These are phyloP conservation scores for Melaleuca alternifolia DNA, from an alignment of 345 rosid genomes.

Conservation along the genomic window DNA sequence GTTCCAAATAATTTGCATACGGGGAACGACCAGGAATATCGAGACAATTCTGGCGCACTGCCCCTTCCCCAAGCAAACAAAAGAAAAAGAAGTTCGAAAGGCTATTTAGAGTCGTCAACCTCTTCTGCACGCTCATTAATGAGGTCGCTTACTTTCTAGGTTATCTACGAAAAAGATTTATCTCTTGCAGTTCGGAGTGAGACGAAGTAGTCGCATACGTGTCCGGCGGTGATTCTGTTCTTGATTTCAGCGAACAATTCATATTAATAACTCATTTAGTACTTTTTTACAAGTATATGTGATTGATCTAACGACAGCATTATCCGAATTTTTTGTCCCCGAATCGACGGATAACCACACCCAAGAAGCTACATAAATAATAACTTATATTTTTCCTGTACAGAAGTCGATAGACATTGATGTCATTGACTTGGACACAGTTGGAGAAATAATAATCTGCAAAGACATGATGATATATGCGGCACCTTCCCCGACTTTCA, in stretches of 20 bases:
- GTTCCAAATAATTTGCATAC: not conserved
- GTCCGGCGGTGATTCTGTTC: not conserved
- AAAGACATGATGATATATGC: not conserved
- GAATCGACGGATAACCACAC: not conserved
- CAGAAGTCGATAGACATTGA: not conserved
- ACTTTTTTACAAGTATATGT: not conserved
- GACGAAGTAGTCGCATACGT: not conserved
- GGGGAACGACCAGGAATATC: not conserved
- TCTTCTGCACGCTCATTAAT: not conserved
- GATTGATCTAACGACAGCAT: not conserved
- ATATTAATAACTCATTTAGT: not conserved
- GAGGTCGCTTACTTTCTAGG: not conserved
- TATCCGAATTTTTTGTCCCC: conserved; percentile 15
- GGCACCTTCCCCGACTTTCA: conserved; percentile 11
- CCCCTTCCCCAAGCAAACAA: not conserved
- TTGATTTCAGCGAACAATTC: not conserved
- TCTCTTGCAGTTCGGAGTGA: not conserved
- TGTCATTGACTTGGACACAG: not conserved
- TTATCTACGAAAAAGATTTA: not conserved
- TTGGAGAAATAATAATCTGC: not conserved
- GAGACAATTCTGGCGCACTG: not conserved
- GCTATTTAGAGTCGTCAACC: not conserved
- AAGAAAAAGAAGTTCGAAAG: not conserved
- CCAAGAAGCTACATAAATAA: not conserved
- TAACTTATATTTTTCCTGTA: not conserved